Conservation (phyloP, 2,329 filamentous ascomycete species). For the Leptographium flavum region DNA sequence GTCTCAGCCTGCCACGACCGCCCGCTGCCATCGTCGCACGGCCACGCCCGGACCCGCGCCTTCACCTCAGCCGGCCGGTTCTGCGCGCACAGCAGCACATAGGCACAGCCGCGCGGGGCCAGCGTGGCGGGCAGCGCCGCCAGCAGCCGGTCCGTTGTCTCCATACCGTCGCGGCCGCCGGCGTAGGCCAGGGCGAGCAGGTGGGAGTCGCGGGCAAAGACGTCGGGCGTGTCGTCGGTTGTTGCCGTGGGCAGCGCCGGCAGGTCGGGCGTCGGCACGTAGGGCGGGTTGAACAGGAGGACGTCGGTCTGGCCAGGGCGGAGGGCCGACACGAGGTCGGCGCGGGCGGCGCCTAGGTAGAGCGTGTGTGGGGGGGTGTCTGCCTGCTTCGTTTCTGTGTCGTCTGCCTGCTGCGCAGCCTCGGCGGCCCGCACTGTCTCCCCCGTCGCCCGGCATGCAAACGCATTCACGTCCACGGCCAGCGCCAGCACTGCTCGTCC, state of each 20-base stretch:
- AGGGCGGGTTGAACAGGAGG: conserved; percentile 91
- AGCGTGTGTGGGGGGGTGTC: conserved; percentile 12
- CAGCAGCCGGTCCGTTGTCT: conserved; percentile 71
- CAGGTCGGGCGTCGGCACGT: conserved; percentile 72
- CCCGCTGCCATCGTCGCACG: conserved; percentile 7
- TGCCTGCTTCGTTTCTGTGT: neutral
- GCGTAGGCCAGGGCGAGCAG: conserved; percentile 78
- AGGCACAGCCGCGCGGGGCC: conserved; percentile 59
- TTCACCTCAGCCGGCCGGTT: conserved; percentile 54
- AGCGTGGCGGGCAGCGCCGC: conserved; percentile 52
- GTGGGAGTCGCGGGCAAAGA: conserved; percentile 69
- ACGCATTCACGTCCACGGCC: conserved; percentile 71
- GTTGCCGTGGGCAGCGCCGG: conserved; percentile 28
- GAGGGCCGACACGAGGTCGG: conserved; percentile 54
- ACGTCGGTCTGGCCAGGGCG: conserved; percentile 54
- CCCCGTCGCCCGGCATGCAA: conserved; percentile 64
- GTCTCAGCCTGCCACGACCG: conserved; percentile 56
- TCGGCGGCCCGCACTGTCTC: conserved; percentile 47
- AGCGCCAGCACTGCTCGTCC: conserved; percentile 56
- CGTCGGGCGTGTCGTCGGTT: conserved; percentile 13
- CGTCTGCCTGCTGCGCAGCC: conserved; percentile 12
- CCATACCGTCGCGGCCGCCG: conserved; percentile 84
- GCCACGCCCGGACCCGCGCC: conserved; percentile 14
- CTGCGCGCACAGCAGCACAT: conserved; percentile 78
- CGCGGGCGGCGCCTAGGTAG: conserved; percentile 54